Base-by-base conservation (phyloP, 495 filamentous ascomycete species). In the Penicillium maclennaniae region DNA sequence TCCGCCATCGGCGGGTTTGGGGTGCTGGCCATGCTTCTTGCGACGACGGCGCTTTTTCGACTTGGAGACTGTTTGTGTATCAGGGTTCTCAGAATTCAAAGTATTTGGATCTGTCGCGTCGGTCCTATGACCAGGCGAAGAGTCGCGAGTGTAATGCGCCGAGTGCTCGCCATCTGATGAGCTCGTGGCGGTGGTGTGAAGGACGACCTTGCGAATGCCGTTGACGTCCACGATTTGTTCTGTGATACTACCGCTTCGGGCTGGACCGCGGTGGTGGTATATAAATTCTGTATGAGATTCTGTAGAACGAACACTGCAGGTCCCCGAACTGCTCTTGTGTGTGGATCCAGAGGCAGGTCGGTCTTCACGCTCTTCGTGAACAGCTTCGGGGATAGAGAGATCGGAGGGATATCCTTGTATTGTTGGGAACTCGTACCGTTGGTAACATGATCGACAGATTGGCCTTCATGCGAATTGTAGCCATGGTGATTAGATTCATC, bases 241-340 rank as follows among this genome's bases (percentile, higher is more conserved):
- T 0, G 89, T 92, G 60, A 96, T 95, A 67, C 86, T 91, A 10
- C 91, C 91, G 58, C 87, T 91, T 34, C 89, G 82, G 0, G 87
- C 87, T 34, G 79, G 75, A 10, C 78, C 77, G 42, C 75, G 74
- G 41, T 68, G 65, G 10, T 56, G 49, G 46, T 81, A 83, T 23
- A 51, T 44, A 7, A 56, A 55, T 45, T 64, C 67, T 27, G 59
- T 52, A 7, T 57, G 60, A 19, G 69, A 70, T 28, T 69, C 66
- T n/a, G 69, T 60, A 10, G 77, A 80, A n/a, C 53, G 61, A 17
- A 74, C 40, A 20, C 74, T 81, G 40, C 63, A 69, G 31, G 59
- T 53, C 14, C 43, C 45, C 48, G 65, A 71, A 45, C 54, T 54
- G 28, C 50, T 47, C 7, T 65, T 68, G 31, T 37, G 60, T 2